These are phyloP conservation scores for Hypoxylon cercidicola DNA, from an alignment of 495 filamentous ascomycete species.

Conservation along the genomic window DNA sequence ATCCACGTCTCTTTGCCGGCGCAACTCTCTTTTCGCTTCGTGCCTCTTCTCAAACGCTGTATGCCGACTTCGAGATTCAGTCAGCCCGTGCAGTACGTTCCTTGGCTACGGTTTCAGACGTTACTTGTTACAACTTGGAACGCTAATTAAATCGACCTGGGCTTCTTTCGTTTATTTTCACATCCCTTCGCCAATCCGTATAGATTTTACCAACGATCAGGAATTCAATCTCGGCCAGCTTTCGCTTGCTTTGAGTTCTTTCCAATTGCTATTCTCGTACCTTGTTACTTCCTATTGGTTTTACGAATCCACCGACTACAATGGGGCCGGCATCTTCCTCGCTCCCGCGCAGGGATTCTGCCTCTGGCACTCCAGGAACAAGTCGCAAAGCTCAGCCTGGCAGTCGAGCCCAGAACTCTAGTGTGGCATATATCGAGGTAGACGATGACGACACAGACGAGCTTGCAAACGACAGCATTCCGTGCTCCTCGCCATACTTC, in stretches of 20 bases:
- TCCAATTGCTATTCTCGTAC: not conserved
- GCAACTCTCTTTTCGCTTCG: not conserved
- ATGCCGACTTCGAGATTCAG: no score
- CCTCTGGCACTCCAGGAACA: constrained; percentile 30
- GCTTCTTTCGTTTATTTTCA: no score
- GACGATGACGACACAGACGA: constrained; percentile 47
- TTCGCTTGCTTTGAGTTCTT: not conserved
- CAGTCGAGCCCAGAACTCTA: constrained; percentile 20
- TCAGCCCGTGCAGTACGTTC: no score
- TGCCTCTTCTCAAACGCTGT: not conserved
- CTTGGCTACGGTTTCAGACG: no score
- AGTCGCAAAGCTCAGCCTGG: constrained; percentile 21
- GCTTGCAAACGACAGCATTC: constrained; percentile 42
- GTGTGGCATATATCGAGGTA: constrained; percentile 36
- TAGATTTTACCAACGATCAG: no score
- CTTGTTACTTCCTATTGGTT: not conserved
- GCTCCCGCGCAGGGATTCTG: constrained; percentile 19
- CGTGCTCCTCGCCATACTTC: constrained; percentile 55
- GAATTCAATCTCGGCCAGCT: no score
- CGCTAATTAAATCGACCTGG: no score
- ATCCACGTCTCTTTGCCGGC: not conserved
- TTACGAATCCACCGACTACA: not conserved
- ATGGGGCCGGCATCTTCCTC: constrained; percentile 32
- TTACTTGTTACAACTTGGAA: no score
- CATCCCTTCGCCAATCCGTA: no score